These are phyloP conservation scores for Fraxinus sp. DNA, from an alignment of 305 asterid species.

Conservation along the genomic window DNA sequence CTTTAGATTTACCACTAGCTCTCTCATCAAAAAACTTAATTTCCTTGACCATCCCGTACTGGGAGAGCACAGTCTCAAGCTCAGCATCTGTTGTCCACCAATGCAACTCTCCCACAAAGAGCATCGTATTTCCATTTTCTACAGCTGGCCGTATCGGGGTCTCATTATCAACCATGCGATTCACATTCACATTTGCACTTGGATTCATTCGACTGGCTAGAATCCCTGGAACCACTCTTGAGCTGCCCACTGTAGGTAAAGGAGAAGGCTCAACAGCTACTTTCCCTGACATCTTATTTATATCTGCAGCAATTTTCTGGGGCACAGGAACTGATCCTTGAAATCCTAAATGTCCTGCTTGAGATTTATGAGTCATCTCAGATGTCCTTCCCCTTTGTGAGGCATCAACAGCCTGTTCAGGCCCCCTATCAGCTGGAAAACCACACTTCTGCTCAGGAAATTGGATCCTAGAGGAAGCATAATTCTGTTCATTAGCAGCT, in stretches of 20 bases:
- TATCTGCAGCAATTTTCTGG: slow-evolving; percentile 40
- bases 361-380: slow-evolving; percentile 47
- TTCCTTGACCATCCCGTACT: slow-evolving; percentile 89
- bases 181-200: slow-evolving; percentile 39
- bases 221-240: slow-evolving; percentile 47
- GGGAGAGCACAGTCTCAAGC: slow-evolving; percentile 58
- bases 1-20: slow-evolving; percentile 97
- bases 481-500: slow-evolving; percentile 43
- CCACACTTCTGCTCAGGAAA: slow-evolving; percentile 53
- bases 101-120: slow-evolving; percentile 93
- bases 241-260: slow-evolving; percentile 41
- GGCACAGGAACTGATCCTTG: slow-evolving; percentile 48
- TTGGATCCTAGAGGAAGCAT: slow-evolving; percentile 31
- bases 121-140: slow-evolving; percentile 69
- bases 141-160: slow-evolving; percentile 44
- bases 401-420: slow-evolving; percentile 38
- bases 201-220: slow-evolving; percentile 40
- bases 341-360: slow-evolving; percentile 50
- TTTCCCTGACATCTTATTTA: slow-evolving; percentile 35
- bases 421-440: slow-evolving; percentile 36
- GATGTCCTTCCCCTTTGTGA: slow-evolving; percentile 51
- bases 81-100: slow-evolving; percentile 99
- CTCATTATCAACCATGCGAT: slow-evolving; percentile 47
- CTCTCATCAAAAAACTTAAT: slow-evolving; percentile 92
- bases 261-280: slow-evolving; percentile 42